These are phyloP conservation scores for Pistacia atlantica DNA, from an alignment of 345 rosid genomes.

Conservation along the genomic window DNA sequence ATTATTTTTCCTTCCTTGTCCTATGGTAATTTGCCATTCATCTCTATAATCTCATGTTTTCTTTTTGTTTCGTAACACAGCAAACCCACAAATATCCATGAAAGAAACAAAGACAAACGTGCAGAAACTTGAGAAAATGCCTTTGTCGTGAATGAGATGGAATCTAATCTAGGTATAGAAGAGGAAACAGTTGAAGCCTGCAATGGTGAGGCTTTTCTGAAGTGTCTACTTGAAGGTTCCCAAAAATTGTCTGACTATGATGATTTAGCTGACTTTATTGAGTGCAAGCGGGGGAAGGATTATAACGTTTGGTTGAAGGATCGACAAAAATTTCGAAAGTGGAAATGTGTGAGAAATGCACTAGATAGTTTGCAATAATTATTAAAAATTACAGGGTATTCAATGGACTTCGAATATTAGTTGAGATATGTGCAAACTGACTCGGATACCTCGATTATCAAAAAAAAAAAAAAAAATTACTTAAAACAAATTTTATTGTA, in stretches of 20 bases:
- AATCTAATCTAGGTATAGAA: constrained; percentile 32
- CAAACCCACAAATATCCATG: neutral
- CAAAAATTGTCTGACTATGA: constrained; percentile 28
- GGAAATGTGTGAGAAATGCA: no score
- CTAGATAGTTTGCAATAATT: no score
- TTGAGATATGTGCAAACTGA: no score
- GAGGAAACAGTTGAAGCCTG: constrained; percentile 35
- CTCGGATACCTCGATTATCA: no score
- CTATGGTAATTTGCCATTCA: no score
- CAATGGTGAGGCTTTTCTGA: constrained; percentile 57
- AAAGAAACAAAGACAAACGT: constrained; percentile 5
- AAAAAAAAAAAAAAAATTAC: no score
- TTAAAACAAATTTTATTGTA: no score
- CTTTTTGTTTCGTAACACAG: constrained; percentile 22
- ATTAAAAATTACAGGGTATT: no score
- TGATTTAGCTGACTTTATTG: constrained; percentile 76
- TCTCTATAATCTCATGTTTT: neutral
- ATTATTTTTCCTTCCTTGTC: neutral
- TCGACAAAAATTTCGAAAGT: constrained; percentile 28
- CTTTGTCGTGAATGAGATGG: constrained; percentile 13
- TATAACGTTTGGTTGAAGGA: no score
- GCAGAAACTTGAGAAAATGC: constrained; percentile 28
- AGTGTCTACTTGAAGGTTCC: constrained; percentile 30
- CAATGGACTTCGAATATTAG: no score
- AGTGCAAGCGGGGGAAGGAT: constrained; percentile 64